Evolutionary conservation across 78 protist species (phyloP).

Genomic region (Polysphondylium violaceum): DNA sequence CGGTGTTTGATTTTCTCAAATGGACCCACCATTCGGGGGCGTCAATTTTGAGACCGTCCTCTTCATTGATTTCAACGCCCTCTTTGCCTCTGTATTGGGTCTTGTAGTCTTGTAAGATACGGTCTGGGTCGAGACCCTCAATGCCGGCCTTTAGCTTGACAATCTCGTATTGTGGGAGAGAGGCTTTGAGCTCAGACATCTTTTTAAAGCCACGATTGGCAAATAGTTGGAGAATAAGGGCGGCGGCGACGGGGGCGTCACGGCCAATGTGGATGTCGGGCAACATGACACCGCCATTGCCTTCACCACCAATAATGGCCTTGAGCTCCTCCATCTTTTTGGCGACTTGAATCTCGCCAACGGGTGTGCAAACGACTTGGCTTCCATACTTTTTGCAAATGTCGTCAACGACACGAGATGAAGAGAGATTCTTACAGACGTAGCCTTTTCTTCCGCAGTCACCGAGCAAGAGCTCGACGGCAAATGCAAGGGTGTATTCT

Average conservation of each 20-base stretch:
- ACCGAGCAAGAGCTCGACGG: constrained; percentile 80
- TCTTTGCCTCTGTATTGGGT: constrained; percentile 23
- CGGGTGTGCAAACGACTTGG: constrained; percentile 64
- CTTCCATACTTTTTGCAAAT: constrained; percentile 74
- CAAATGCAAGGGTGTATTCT: constrained; percentile 83
- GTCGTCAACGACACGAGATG: constrained; percentile 85
- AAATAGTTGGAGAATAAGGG: constrained; percentile 62
- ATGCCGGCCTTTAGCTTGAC: constrained; percentile 81
- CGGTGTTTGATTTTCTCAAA: constrained; percentile 85
- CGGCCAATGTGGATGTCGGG: constrained; percentile 86
- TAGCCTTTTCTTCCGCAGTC: constrained; percentile 36
- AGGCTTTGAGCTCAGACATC: constrained; percentile 45
- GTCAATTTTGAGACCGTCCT: constrained; percentile 83
- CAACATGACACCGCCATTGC: constrained; percentile 89
- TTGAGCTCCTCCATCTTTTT: constrained; percentile 55
- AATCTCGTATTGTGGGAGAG: constrained; percentile 84
- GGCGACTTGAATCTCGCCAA: constrained; percentile 88
- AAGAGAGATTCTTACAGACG: constrained; percentile 81
- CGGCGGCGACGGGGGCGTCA: constrained; percentile 88
- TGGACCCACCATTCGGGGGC: constrained; percentile 86
- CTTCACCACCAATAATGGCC: constrained; percentile 85
- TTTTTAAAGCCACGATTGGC: constrained; percentile 13
- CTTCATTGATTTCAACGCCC: constrained; percentile 41
- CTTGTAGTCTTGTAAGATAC: constrained; percentile 21
- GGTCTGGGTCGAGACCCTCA: constrained; percentile 82